These are phyloP conservation scores for Ustilaginoidea virens DNA, from an alignment of 2,329 filamentous ascomycete genomes.

Conservation along the genomic window DNA sequence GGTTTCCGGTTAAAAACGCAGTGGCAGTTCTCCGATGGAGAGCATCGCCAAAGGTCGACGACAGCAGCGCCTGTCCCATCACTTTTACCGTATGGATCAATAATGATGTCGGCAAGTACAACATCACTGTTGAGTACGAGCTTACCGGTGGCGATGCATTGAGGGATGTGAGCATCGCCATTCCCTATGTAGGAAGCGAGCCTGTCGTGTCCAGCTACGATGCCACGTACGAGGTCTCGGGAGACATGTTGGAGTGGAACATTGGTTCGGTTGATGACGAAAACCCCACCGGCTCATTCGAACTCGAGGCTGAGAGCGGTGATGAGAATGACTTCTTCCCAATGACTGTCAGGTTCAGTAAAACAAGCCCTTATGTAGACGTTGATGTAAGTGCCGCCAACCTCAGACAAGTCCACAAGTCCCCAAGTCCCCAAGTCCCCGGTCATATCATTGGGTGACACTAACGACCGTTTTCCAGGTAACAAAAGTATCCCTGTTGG, in stretches of 20 bases:
- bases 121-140: conserved; percentile 91
- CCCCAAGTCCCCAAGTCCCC: no score
- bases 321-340: conserved; percentile 97
- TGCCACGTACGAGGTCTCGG: conserved; percentile 83
- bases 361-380: conserved; percentile 73
- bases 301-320: conserved; percentile 80
- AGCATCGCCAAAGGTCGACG: conserved; percentile 65
- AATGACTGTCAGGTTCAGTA: conserved; percentile 82
- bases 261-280: conserved; percentile 74
- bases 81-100: conserved; percentile 98
- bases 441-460: conserved; percentile 34
- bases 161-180: conserved; percentile 72
- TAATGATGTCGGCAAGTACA: conserved; percentile 69
- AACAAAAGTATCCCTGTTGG: conserved; percentile 51
- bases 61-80: conserved; percentile 70
- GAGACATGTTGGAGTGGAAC: conserved; percentile 86
- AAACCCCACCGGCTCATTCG: conserved; percentile 75
- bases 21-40: conserved; percentile 92
- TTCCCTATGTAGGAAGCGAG: conserved; percentile 75
- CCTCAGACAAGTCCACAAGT: neutral
- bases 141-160: conserved; percentile 66
- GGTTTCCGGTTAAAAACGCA: conserved; percentile 87
- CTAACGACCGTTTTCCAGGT: conserved; percentile 28
- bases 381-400: conserved; percentile 60
- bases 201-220: conserved; percentile 87